phyloP scores from a whole-genome alignment of 768 basidiomycete species.

The Postia placenta region DNA sequence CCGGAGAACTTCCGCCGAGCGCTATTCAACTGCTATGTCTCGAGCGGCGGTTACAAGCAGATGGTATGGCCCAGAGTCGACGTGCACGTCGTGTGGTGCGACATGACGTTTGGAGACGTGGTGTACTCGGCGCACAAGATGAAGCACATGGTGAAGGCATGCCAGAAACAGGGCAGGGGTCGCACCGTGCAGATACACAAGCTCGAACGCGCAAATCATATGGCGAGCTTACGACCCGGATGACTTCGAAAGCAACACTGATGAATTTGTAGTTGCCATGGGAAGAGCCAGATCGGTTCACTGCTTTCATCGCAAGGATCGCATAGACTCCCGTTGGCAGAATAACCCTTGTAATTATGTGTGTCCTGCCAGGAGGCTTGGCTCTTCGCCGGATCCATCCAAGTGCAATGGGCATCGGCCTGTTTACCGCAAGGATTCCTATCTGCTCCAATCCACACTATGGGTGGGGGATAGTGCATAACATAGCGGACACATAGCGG shows the following conservation, averaged over 20 bases:
- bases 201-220: constrained; percentile 1
- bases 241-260: not conserved
- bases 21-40: not conserved
- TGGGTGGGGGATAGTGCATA: too few relatives aligned
- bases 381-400: too few relatives aligned
- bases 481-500: too few relatives aligned
- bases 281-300: not conserved
- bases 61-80: not conserved
- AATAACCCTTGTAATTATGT: too few relatives aligned
- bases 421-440: too few relatives aligned
- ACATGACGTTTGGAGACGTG: constrained; percentile 1
- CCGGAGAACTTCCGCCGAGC: constrained; percentile 1
- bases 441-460: too few relatives aligned
- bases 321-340: too few relatives aligned
- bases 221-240: not conserved
- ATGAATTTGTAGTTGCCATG: constrained; percentile 3
- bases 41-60: not conserved
- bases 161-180: not conserved
- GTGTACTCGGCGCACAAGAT: not conserved
- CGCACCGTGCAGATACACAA: not conserved
- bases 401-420: too few relatives aligned
- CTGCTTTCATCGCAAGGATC: not conserved
- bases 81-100: constrained; percentile 3
- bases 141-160: not conserved
- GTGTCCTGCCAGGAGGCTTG: too few relatives aligned